Evolutionary conservation across 2,329 filamentous ascomycete genomes (phyloP), one percentile per base, ranked within the genome.

Genomic region (Penicillium sp.): DNA sequence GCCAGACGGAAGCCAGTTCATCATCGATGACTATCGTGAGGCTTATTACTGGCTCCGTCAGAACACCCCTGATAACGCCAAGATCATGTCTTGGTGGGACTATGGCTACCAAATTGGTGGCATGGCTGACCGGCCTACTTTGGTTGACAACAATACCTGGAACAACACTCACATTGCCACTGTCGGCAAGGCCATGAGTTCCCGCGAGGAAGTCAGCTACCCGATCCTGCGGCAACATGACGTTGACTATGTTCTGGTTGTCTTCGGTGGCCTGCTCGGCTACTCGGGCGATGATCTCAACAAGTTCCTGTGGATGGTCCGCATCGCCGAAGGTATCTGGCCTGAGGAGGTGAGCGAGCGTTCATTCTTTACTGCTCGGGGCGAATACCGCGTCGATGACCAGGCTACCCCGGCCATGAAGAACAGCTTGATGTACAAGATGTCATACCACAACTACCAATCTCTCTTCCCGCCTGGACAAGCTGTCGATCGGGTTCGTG

Each of bases 341-440:
- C 92, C 92, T n/a, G 88, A 96, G 51, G 90, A 98, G 74, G 83
- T 98, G 54, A 94, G 88, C 71, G 92, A 98, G 71, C 84, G 92
- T 48, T 84, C 90, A 58, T 98, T 90, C 72, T 98, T 98, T 69
- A 98, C 92, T 5, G 59, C 82, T 3, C 81, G 89, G 48, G 92
- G 93, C 61, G 92, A 98, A 65, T 98, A 98, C 71, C 81, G 84
- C 48, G 86, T 98, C 18, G 92, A 98, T 54, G 83, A 82, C n/a
- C 79, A 85, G 54, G 92, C 92, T 35, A 95, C 89, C 4, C 86
- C 92, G 15, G 87, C 90, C 30, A 98, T 98, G 92, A 92, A 86
- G 74, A 95, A 98, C 78, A 95, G 89, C 69, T 77, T 98, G 75
- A 95, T 96, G 90, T 98, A 98, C 79, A 98, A 98, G 77, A 95